A percentile compares a stretch with the other conserved stretches of the same genome.
Conservation (phyloP, 2,329 filamentous ascomycete genomes). For the Bipolaris cookei region DNA sequence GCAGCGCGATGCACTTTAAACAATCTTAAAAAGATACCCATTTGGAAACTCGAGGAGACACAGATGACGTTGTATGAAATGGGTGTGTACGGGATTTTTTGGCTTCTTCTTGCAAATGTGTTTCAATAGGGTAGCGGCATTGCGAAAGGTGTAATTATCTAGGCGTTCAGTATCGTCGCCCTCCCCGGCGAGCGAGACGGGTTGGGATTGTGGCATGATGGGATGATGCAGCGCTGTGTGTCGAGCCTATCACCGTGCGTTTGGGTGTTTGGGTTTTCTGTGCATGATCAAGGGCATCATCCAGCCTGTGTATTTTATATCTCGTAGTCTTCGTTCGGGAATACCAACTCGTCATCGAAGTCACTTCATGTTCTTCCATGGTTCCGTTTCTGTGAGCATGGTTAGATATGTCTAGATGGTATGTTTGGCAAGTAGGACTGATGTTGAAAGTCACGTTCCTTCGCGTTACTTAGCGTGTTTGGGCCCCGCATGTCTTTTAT, state of each 20-base stretch:
- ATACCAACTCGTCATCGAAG: slow-evolving; percentile 15
- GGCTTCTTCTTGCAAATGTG: slow-evolving; percentile 27
- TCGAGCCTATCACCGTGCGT: slow-evolving; percentile 16
- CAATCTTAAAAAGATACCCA: slow-evolving; percentile 45
- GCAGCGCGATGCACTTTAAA: slow-evolving; percentile 33
- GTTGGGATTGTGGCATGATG: slow-evolving; percentile 20
- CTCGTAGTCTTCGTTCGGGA: slow-evolving; percentile 14
- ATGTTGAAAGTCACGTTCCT: slow-evolving; percentile 28
- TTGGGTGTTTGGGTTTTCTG: slow-evolving; percentile 24
- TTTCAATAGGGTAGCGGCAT: slow-evolving; percentile 33
- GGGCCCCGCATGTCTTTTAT: slow-evolving; percentile 16
- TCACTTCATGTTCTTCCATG: not conserved
- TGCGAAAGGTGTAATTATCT: slow-evolving; percentile 34
- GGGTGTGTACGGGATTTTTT: slow-evolving; percentile 28
- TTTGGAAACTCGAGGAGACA: slow-evolving; percentile 35
- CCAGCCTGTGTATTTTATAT: slow-evolving; percentile 33
- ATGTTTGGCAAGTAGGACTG: not conserved
- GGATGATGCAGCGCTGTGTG: slow-evolving; percentile 21
- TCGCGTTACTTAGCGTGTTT: slow-evolving; percentile 32
- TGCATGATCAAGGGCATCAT: slow-evolving; percentile 19
- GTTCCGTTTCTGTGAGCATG: not conserved
- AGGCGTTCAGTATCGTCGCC: slow-evolving; percentile 29
- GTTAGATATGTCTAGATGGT: not conserved
- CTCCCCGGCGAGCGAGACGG: slow-evolving; percentile 12
- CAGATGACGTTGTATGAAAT: slow-evolving; percentile 43